Evolutionary conservation across 1,139 yeast species (phyloP).

Genomic region (Wickerhamomyces sp.): DNA sequence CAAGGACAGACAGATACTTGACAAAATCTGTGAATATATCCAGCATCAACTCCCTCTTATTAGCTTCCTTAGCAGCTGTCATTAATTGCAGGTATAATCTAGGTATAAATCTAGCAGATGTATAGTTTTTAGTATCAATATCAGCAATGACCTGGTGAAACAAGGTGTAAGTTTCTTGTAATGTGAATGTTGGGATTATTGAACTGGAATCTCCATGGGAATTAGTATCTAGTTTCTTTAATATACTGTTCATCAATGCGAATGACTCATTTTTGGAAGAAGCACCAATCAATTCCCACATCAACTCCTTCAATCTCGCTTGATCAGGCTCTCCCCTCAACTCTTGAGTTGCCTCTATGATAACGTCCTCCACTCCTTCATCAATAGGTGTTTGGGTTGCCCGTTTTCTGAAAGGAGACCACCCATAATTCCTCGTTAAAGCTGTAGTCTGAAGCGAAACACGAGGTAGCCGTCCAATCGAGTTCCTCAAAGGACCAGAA

Average conservation of each 20-base stretch:
- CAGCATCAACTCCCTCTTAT: conserved; percentile 4
- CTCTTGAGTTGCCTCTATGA: conserved; percentile 9
- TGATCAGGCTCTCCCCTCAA: conserved; percentile 3
- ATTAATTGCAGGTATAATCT: conserved; percentile 17
- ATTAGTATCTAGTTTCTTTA: conserved; percentile 11
- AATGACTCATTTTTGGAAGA: conserved; percentile 7
- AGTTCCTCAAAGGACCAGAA: no score
- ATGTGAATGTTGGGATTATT: conserved; percentile 11
- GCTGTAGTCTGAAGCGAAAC: no score
- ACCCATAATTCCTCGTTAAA: neutral
- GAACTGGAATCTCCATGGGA: neutral
- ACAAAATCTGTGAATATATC: conserved; percentile 11
- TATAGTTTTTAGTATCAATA: conserved; percentile 12
- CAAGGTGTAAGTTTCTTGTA: conserved; percentile 7
- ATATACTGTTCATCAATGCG: conserved; percentile 15
- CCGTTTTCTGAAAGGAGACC: conserved; percentile 8
- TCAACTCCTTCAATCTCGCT: conserved; percentile 2
- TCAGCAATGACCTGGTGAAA: conserved; percentile 7
- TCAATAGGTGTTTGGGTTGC: conserved; percentile 2
- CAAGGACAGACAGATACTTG: conserved; percentile 11
- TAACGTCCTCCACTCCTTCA: conserved; percentile 4
- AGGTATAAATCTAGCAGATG: conserved; percentile 20
- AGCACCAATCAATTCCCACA: neutral
- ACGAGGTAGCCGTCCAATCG: no score
- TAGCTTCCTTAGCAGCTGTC: neutral